phyloP scores from a whole-genome alignment of 805 yeast genomes.

The Yamadazyma olivae region DNA sequence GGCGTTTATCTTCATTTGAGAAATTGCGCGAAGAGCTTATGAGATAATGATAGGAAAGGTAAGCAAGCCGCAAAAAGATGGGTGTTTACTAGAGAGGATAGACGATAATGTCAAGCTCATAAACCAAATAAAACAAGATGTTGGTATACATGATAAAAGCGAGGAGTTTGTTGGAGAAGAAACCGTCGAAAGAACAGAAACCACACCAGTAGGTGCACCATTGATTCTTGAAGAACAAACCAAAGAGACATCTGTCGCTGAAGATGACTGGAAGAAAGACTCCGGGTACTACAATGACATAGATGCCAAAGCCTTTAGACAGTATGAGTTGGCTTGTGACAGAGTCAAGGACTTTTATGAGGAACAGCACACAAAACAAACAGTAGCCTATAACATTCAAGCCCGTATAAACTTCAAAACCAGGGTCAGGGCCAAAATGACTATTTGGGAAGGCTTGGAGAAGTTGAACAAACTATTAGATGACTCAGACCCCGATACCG shows the following conservation, averaged over 20 bases:
- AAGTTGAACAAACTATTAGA: conserved; percentile 61
- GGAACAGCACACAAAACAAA: conserved; percentile 68
- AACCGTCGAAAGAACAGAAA: background rate
- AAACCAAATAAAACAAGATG: conserved; percentile 18
- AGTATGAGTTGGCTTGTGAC: conserved; percentile 66
- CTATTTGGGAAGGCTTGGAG: conserved; percentile 69
- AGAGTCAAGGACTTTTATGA: conserved; percentile 63
- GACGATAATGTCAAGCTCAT: conserved; percentile 25
- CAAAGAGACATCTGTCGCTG: background rate
- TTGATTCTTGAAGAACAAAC: background rate
- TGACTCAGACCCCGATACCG: conserved; percentile 75
- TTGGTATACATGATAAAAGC: conserved; percentile 1
- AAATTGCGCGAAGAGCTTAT: no score
- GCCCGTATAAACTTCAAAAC: conserved; percentile 71
- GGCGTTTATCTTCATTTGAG: no score
- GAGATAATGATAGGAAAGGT: conserved; percentile 1
- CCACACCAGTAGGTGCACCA: background rate
- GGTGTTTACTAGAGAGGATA: conserved; percentile 20
- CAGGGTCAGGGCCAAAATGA: conserved; percentile 61
- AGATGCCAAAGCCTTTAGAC: conserved; percentile 50
- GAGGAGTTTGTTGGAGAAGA: conserved; percentile 1
- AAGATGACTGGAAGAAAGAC: conserved; percentile 22
- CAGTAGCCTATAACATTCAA: conserved; percentile 69
- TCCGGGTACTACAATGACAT: conserved; percentile 28
- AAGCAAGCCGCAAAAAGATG: conserved; percentile 3